Evolutionary conservation across 192 early-diverging fungal genomes (phyloP).

Genomic region (Coemansia sp.): DNA sequence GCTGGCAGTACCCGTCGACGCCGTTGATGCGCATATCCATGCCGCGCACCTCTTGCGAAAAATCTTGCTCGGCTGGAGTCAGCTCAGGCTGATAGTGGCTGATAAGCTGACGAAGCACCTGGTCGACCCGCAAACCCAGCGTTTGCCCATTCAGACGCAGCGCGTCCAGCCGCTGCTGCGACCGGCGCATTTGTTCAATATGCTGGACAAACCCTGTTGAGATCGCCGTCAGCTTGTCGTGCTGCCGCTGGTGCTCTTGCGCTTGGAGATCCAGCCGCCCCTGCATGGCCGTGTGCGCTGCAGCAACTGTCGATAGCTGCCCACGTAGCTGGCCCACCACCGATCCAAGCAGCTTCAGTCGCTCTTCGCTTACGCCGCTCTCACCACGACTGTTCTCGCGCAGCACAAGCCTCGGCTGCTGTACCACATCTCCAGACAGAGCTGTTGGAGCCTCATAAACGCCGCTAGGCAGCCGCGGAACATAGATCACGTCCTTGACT

Average conservation of each 20-base stretch:
- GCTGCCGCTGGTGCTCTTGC: slow-evolving; percentile 51
- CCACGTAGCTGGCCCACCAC: slow-evolving; percentile 44
- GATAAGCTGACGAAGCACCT: slow-evolving; percentile 61
- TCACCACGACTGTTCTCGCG: slow-evolving; percentile 26
- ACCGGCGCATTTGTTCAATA: slow-evolving; percentile 38
- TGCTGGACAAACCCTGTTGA: slow-evolving; percentile 39
- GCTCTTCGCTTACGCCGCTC: slow-evolving; percentile 27
- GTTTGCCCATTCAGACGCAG: slow-evolving; percentile 36
- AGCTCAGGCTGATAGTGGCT: slow-evolving; percentile 61
- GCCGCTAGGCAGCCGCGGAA: slow-evolving; percentile 35
- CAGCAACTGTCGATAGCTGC: slow-evolving; percentile 46
- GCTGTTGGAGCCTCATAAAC: slow-evolving; percentile 21
- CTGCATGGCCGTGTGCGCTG: slow-evolving; percentile 47
- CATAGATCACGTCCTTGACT: slow-evolving; percentile 43
- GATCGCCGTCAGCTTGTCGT: slow-evolving; percentile 40
- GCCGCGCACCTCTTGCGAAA: slow-evolving; percentile 31
- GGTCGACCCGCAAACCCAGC: slow-evolving; percentile 56
- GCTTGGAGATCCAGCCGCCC: slow-evolving; percentile 37
- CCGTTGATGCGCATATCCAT: slow-evolving; percentile 29
- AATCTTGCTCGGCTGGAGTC: slow-evolving; percentile 54
- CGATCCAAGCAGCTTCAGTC: slow-evolving; percentile 36
- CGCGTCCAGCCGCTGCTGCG: slow-evolving; percentile 48
- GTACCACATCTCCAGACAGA: slow-evolving; percentile 5
- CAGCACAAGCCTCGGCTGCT: slow-evolving; percentile 45
- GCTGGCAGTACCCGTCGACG: slow-evolving; percentile 20